Evolutionary conservation across 169 alveolate species (phyloP).

Genomic region (Plasmodium vinckei): DNA sequence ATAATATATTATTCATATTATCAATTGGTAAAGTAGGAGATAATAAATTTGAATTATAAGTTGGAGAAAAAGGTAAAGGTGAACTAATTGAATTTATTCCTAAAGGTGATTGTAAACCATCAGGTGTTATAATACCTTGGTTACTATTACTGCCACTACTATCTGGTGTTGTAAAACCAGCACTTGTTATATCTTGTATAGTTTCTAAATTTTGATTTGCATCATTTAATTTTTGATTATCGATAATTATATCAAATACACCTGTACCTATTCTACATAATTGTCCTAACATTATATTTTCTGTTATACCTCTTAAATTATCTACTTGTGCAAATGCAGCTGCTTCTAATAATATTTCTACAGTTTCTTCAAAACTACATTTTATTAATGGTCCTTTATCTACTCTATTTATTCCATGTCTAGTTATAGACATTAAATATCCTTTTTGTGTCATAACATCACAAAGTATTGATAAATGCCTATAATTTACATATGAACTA

Average conservation of each 20-base stretch:
- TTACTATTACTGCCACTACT: conserved; percentile 18
- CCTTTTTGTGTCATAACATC: conserved; percentile 99
- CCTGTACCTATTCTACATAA: conserved; percentile 95
- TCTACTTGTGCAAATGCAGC: conserved; percentile 97
- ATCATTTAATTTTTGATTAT: conserved; percentile 91
- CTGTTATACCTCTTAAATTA: conserved; percentile 94
- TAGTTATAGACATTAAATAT: conserved; percentile 97
- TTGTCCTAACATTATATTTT: conserved; percentile 96
- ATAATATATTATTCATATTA: conserved; percentile 72
- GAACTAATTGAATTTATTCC: conserved; percentile 84
- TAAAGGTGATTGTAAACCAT: conserved; percentile 82
- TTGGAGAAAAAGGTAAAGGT: conserved; percentile 84
- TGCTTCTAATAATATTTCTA: conserved; percentile 99
- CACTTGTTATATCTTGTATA: conserved; percentile 83
- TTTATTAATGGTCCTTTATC: conserved; percentile 98
- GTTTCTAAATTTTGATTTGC: conserved; percentile 90
- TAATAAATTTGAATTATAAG: conserved; percentile 85
- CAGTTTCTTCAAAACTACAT: conserved; percentile 99
- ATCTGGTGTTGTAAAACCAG: conserved; percentile 86
- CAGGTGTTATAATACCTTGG: conserved; percentile 78
- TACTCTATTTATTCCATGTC: conserved; percentile 99
- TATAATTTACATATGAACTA: conserved; percentile 98
- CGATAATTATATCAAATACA: conserved; percentile 92
- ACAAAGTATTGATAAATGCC: conserved; percentile 98
- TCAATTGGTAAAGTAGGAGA: conserved; percentile 81